Percentiles rank a stretch among this genome's conserved stretches.
phyloP scores from a whole-genome alignment of 1,139 yeast species.

The Geotrichum aggregatum region DNA sequence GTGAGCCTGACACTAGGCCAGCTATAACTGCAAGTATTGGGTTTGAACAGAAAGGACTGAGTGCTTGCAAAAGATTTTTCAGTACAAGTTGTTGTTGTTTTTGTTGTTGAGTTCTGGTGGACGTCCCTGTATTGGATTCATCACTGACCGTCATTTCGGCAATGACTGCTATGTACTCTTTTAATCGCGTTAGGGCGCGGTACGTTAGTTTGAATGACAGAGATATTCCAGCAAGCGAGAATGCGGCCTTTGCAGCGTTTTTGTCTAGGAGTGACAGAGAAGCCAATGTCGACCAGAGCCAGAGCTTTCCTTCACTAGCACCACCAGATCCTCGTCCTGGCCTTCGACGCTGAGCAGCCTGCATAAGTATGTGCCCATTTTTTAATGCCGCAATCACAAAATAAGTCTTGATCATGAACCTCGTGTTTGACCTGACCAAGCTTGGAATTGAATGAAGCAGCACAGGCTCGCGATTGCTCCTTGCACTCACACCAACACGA shows the following conservation, averaged over 20 bases:
- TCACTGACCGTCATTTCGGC: too few relatives aligned
- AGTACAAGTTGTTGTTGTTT: too few relatives aligned
- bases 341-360: too few relatives aligned
- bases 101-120: too few relatives aligned
- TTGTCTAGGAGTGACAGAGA: not conserved
- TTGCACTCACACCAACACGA: too few relatives aligned
- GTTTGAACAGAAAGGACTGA: not conserved
- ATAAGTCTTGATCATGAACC: constrained; percentile 12
- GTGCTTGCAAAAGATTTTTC: too few relatives aligned
- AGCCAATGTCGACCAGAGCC: not conserved
- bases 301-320: not conserved
- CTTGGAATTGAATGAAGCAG: not conserved
- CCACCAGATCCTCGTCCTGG: not conserved
- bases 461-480: too few relatives aligned
- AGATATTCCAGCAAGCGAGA: constrained; percentile 8
- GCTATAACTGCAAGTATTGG: constrained; percentile 3
- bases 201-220: constrained; percentile 11
- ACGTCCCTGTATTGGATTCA: too few relatives aligned
- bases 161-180: not conserved
- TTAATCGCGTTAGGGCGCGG: not conserved
- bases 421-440: constrained; percentile 11
- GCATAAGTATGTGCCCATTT: not conserved
- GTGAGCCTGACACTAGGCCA: constrained; percentile 8
- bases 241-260: constrained; percentile 3
- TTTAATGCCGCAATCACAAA: not conserved